Evolutionary conservation across 1,284 basidiomycete species (phyloP).

Genomic region (Moniliella sp.): DNA sequence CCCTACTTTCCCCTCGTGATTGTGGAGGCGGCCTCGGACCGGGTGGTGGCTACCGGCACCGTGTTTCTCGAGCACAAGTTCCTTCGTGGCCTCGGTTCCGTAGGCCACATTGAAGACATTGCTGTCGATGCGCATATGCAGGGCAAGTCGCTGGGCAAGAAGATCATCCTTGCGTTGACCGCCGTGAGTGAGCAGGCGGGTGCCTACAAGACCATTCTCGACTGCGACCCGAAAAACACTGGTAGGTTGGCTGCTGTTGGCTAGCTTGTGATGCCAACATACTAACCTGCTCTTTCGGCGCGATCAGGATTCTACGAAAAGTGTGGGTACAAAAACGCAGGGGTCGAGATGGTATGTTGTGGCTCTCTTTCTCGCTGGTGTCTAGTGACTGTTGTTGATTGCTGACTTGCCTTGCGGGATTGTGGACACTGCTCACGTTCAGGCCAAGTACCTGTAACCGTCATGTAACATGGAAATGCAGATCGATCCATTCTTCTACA

Average conservation of each 20-base stretch:
- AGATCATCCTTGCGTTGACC: slow-evolving; percentile 59
- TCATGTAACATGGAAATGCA: too few species aligned
- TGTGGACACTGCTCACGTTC: too few species aligned
- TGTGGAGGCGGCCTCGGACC: slow-evolving; percentile 51
- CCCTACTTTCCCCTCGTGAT: slow-evolving; percentile 66
- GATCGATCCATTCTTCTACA: too few species aligned
- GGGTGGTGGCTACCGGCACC: slow-evolving; percentile 62
- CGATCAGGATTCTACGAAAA: slow-evolving; percentile 75
- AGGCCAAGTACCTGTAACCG: too few species aligned
- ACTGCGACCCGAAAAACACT: slow-evolving; percentile 74
- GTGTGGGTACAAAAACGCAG: slow-evolving; percentile 45
- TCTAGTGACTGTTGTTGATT: too few species aligned
- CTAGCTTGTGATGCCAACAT: background rate
- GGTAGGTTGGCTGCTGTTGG: slow-evolving; percentile 42
- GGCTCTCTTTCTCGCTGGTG: too few species aligned
- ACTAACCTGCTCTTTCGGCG: slow-evolving; percentile 4
- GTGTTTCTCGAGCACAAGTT: slow-evolving; percentile 83
- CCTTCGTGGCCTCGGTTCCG: slow-evolving; percentile 52
- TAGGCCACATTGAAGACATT: slow-evolving; percentile 93
- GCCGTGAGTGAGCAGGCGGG: slow-evolving; percentile 52
- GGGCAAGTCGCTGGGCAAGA: slow-evolving; percentile 68
- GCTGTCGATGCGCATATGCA: slow-evolving; percentile 67
- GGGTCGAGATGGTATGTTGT: slow-evolving; percentile 25
- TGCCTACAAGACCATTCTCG: slow-evolving; percentile 87
- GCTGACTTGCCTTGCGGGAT: too few species aligned